Conservation (phyloP, 345 rosid genomes). For the Dipteronia sinensis region DNA sequence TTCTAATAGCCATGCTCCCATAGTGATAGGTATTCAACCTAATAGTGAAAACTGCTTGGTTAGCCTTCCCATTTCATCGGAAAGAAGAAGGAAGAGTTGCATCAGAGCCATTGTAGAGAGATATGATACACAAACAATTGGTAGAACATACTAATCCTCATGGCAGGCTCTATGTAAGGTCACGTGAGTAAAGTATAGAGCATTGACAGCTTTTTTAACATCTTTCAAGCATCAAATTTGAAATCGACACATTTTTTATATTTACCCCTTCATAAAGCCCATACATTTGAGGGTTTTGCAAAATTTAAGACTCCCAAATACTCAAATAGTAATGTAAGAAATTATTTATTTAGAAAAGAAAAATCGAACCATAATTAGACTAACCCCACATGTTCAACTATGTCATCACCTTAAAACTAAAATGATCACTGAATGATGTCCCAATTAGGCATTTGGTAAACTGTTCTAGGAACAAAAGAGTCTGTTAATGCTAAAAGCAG, state of each 20-base stretch:
- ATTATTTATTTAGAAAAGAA: too few relatives aligned
- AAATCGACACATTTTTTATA: background rate
- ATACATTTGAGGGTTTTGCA: background rate
- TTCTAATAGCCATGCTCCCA: background rate
- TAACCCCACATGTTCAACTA: background rate
- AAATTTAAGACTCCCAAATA: background rate
- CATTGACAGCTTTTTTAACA: too few relatives aligned
- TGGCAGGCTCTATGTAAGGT: background rate
- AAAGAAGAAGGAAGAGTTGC: background rate
- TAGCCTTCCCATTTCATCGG: background rate
- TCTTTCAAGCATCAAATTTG: too few relatives aligned
- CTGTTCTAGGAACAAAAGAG: background rate
- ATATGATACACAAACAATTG: background rate
- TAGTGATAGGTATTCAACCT: background rate
- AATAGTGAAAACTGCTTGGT: background rate
- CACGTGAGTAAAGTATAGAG: background rate
- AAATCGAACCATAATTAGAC: background rate
- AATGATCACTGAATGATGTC: background rate
- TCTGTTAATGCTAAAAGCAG: background rate
- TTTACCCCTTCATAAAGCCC: background rate
- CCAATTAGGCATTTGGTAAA: background rate
- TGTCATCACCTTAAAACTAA: background rate
- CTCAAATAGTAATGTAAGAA: too few relatives aligned
- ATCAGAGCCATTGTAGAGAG: background rate
- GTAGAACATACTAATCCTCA: background rate